phyloP scores from a whole-genome alignment of 2,329 filamentous ascomycete species.

The Dichotomopilus funicola region DNA sequence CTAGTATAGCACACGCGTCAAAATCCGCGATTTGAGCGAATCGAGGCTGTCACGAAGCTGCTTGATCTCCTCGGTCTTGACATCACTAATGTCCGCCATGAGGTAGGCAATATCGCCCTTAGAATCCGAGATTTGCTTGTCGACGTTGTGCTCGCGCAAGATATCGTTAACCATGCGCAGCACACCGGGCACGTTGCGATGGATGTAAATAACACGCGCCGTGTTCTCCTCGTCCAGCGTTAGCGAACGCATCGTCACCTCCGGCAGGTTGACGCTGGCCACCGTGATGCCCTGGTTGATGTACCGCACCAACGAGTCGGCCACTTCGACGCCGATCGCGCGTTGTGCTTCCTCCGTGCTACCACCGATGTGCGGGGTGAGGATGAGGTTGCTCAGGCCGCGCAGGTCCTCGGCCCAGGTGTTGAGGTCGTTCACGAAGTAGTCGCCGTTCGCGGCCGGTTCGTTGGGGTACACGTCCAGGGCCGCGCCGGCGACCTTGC shows the following conservation, averaged over 20 bases:
- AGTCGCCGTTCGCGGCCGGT: slow-evolving; percentile 87
- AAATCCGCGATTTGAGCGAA: slow-evolving; percentile 54
- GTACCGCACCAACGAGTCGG: slow-evolving; percentile 80
- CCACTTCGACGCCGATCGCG: slow-evolving; percentile 91
- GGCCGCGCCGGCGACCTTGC: slow-evolving; percentile 89
- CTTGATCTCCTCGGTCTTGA: slow-evolving; percentile 74
- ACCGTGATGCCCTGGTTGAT: slow-evolving; percentile 92
- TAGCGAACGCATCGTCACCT: slow-evolving; percentile 81
- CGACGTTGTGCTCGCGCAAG: slow-evolving; percentile 90
- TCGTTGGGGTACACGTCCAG: slow-evolving; percentile 94
- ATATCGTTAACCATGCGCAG: slow-evolving; percentile 93
- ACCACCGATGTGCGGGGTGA: slow-evolving; percentile 94
- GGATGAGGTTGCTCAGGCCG: slow-evolving; percentile 81
- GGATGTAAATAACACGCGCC: slow-evolving; percentile 90
- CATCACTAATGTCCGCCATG: slow-evolving; percentile 94
- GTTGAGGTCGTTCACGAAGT: slow-evolving; percentile 83
- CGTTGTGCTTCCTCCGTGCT: slow-evolving; percentile 97
- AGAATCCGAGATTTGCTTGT: slow-evolving; percentile 97
- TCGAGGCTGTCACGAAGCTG: slow-evolving; percentile 80
- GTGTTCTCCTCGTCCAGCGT: slow-evolving; percentile 85
- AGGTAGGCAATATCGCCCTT: slow-evolving; percentile 91
- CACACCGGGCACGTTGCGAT: slow-evolving; percentile 94
- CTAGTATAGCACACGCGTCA: slow-evolving; percentile 36
- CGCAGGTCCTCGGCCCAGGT: slow-evolving; percentile 79
- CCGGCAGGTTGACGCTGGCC: slow-evolving; percentile 94